Conservation (phyloP, 768 basidiomycete genomes). For the Tylopilus rubrobrunneus region DNA sequence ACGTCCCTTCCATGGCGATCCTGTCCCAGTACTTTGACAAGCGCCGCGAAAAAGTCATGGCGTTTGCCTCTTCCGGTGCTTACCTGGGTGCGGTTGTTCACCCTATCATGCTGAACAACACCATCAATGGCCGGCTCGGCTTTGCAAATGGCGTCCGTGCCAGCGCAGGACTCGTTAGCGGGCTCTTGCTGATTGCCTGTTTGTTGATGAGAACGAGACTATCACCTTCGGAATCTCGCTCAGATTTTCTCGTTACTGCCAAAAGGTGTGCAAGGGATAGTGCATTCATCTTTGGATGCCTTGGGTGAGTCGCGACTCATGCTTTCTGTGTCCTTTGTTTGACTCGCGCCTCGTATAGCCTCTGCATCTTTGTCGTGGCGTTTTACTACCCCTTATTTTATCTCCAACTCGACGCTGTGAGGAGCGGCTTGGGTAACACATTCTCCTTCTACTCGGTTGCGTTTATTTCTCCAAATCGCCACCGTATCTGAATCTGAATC, state of each 20-base stretch:
- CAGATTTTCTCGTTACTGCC: constrained; percentile 18
- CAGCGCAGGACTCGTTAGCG: constrained; percentile 39
- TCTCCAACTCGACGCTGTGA: constrained; percentile 51
- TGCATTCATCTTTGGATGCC: constrained; percentile 27
- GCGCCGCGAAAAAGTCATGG: constrained; percentile 47
- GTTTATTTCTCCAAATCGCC: constrained; percentile 5
- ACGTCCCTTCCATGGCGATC: constrained; percentile 45
- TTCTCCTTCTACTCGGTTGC: constrained; percentile 59
- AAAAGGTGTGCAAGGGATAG: constrained; percentile 23
- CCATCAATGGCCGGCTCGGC: constrained; percentile 40
- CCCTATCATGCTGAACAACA: constrained; percentile 59
- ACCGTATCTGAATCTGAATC: neutral
- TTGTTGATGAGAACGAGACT: constrained; percentile 39
- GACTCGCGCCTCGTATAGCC: constrained; percentile 7
- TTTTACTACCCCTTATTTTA: constrained; percentile 59
- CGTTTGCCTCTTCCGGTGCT: constrained; percentile 53
- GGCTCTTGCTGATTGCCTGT: constrained; percentile 37
- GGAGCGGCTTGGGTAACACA: constrained; percentile 40
- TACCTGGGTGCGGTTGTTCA: constrained; percentile 58
- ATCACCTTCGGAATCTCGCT: constrained; percentile 28
- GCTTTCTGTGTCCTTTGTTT: neutral
- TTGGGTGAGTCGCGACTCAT: constrained; percentile 15
- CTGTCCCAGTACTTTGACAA: constrained; percentile 51
- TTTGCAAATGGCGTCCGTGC: constrained; percentile 41
- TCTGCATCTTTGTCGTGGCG: constrained; percentile 35